Base-by-base conservation (phyloP, 768 basidiomycete genomes). In the Naganishia friedmannii region DNA sequence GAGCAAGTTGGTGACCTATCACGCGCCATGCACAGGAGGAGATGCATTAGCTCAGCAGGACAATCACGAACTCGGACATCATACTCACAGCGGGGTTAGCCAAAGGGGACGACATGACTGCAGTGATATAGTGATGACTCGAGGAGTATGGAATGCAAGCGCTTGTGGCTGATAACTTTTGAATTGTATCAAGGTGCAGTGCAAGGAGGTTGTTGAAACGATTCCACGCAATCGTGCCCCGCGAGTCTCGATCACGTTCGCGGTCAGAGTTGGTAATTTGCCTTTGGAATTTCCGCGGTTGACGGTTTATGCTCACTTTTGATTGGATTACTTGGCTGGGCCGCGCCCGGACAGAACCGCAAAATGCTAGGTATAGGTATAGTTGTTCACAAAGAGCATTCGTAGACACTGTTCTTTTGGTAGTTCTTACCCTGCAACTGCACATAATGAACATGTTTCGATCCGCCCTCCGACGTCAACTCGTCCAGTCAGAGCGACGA, bases 1-100 rank as follows among this genome's bases (percentile, higher is more conserved):
- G 75, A 90, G 85, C 70, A 98, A 85, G 82, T 91, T 95, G 76
- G 89, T 86, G 34, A 92, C 83, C 60, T 87, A 88, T n/a, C 26
- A 29, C 28, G 32, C 34, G 39, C 12, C 37, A 45, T 28, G 34
- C 12, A 26, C 5, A 3, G 42, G 17, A 6, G n/a, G n/a, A n/a
- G n/a, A 21, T 46, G 9, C 8, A 13, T 65, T 21, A 29, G 37
- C 46, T n/a, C n/a, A 15, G 19, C n/a, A 17, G 26, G 2, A 65
- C 12, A 6, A 58, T 21, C 42, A 28, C 19, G 60, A 58, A 58
- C 21, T 21, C 29, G 34, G n/a, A 13, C 42, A 10, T 0, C 1
- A 5, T 19, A 66, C 65, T n/a, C 26, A 66, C 65, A 34, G 65
- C 65, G n/a, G 65, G 65, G 31, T 66, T 66, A 28, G 65, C 46